Evolutionary conservation across 768 basidiomycete species (phyloP).

Genomic region (Sarcodon aspratus): DNA sequence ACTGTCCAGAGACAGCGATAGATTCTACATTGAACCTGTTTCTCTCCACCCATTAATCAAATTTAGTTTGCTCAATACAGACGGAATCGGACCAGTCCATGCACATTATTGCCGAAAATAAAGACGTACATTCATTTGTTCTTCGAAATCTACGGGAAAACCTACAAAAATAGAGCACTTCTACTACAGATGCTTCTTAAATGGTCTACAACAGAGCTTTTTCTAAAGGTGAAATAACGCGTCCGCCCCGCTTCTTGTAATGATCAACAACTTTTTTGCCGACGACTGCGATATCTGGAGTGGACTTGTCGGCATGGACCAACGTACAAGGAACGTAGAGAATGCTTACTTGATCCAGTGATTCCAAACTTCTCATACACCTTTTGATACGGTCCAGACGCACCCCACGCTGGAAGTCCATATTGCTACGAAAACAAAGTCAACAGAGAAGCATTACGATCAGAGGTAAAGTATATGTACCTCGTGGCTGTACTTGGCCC

Average conservation of each 20-base stretch:
- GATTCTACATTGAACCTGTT: conserved; percentile 1
- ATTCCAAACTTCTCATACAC: conserved; percentile 89
- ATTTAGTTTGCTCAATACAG: too few species aligned
- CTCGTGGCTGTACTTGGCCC: conserved; percentile 88
- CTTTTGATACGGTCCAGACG: conserved; percentile 82
- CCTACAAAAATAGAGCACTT: background rate
- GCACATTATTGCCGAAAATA: too few species aligned
- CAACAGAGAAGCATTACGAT: background rate
- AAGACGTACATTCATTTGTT: too few species aligned
- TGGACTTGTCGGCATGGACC: background rate
- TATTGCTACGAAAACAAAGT: conserved; percentile 39
- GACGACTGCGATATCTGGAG: conserved; percentile 60
- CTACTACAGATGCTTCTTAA: background rate
- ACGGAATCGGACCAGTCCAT: too few species aligned
- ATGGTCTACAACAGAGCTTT: conserved; percentile 39
- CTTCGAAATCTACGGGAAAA: too few species aligned
- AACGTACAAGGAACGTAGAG: background rate
- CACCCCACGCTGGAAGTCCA: conserved; percentile 69
- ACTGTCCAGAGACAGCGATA: conserved; percentile 47
- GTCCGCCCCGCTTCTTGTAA: conserved; percentile 71
- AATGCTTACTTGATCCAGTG: conserved; percentile 54
- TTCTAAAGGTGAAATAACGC: conserved; percentile 62
- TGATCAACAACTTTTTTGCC: conserved; percentile 81
- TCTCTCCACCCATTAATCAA: too few species aligned
- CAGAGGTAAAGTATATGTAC: conserved; percentile 17